Base-by-base conservation (phyloP, 1,284 basidiomycete species). In the Marasmius sp. region DNA sequence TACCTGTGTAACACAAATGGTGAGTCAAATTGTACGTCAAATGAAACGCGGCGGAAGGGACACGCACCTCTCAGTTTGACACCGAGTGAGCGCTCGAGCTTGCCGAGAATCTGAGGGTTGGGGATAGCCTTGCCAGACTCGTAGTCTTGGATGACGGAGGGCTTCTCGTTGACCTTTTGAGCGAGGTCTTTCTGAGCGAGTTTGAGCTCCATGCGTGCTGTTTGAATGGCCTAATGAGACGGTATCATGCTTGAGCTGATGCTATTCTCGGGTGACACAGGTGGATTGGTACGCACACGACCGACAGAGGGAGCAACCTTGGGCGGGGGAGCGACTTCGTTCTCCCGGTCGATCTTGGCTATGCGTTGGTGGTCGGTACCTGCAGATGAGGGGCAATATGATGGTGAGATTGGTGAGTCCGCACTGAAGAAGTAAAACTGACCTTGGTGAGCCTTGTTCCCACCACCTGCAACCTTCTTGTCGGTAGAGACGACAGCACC, bases 181-280 rank as follows among this genome's bases (percentile, higher is more conserved):
- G 95, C 97, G 33, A 98, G 81, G 64, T 98, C 97, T 79, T 97
- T 98, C 77, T 99, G 97, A 10, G 94, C 88, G 38, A 95, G 71
- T 65, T 88, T 82, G 70, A 89, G 84, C 36, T 87, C 92, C 79
- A 88, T 84, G 58, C 97, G 89, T 33, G 89, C 93, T 27, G 85
- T 83, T 71, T 92, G 88, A 69, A 99, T 96, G 6, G 94, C 92
- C 87, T 93, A 36, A 57, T 18, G 53, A 18, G 53, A 22, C 53
- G 16, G n/a, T 37, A 63, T 61, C 34, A 65, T 14, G 43, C 38
- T 27, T 49, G 48, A 34, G 37, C 27, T 50, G 39, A 36, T 54
- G 37, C 43, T 51, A 6, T n/a, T 11, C 9, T 11, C 20, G 45
- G 6, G 45, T 14, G 16, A 43, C 12, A 47, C 20, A 27, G 22